Conservation (phyloP, 1,284 basidiomycete species). For the Sphaerobolus stellatus region DNA sequence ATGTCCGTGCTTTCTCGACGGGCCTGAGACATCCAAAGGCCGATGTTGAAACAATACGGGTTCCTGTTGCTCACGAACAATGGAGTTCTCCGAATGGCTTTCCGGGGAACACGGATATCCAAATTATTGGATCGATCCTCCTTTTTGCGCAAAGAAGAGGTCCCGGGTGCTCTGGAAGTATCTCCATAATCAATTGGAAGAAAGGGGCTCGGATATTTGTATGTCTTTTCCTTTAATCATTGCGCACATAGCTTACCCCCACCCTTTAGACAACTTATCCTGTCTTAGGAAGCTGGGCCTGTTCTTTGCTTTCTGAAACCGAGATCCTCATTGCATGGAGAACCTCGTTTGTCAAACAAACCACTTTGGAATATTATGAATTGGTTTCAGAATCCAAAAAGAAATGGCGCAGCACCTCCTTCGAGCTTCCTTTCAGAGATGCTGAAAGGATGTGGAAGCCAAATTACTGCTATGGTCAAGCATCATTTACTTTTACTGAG, state of each 20-base stretch:
- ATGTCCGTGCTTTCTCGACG: slow-evolving; percentile 3
- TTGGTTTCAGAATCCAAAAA: neutral
- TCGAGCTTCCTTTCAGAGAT: neutral
- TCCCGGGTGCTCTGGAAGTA: slow-evolving; percentile 3
- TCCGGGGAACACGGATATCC: slow-evolving; percentile 4
- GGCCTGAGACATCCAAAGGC: slow-evolving; percentile 1
- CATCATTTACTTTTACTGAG: neutral
- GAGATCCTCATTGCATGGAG: slow-evolving; percentile 3
- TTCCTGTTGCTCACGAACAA: slow-evolving; percentile 5
- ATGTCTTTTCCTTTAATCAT: neutral
- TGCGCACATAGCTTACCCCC: neutral
- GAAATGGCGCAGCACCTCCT: neutral
- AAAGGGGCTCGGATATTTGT: neutral
- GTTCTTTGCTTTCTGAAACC: slow-evolving; percentile 8
- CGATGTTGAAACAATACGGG: neutral
- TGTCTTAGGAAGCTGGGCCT: neutral
- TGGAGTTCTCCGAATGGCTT: neutral
- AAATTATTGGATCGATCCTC: slow-evolving; percentile 5
- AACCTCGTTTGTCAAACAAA: neutral
- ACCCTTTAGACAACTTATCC: slow-evolving; percentile 2
- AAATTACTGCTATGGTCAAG: slow-evolving; percentile 5
- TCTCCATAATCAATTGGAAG: slow-evolving; percentile 7
- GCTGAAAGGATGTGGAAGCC: neutral
- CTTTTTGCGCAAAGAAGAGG: slow-evolving; percentile 6
- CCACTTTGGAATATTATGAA: slow-evolving; percentile 5